phyloP scores from a whole-genome alignment of 228 moss, liverwort and hornwort species.

The Sphagnum fallax region DNA sequence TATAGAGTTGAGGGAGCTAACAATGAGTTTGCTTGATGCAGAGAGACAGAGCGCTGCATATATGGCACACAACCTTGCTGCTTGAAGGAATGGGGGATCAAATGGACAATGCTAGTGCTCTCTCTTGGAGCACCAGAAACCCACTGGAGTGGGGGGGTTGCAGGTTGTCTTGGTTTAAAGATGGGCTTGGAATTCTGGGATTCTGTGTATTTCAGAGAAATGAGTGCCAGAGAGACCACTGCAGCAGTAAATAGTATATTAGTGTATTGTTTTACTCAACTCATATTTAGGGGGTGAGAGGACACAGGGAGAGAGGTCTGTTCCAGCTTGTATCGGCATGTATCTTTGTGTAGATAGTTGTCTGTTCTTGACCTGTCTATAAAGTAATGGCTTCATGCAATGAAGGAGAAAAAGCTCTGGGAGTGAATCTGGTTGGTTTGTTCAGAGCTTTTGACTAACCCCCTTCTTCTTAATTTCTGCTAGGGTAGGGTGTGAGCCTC shows the following conservation, averaged over 20 bases:
- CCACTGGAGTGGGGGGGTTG: constrained; percentile 1
- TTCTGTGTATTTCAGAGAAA: constrained; percentile 7
- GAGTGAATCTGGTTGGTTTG: constrained; percentile 17
- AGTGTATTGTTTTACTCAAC: constrained; percentile 70
- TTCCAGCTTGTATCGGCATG: constrained; percentile 68
- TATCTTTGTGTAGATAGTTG: constrained; percentile 46
- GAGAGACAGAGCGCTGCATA: constrained; percentile 92
- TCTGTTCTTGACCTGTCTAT: constrained; percentile 41
- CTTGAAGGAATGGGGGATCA: constrained; percentile 13
- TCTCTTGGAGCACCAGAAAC: not conserved
- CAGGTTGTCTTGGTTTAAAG: constrained; percentile 3
- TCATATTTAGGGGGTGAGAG: constrained; percentile 37
- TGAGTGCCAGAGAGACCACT: constrained; percentile 17
- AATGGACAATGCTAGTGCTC: constrained; percentile 1
- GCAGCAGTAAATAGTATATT: constrained; percentile 93
- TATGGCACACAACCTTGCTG: constrained; percentile 51
- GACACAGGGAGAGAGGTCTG: constrained; percentile 31
- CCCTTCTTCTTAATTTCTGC: constrained; percentile 26
- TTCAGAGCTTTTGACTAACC: constrained; percentile 16
- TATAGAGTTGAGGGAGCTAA: not conserved
- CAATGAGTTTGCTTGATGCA: constrained; percentile 18
- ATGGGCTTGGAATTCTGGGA: constrained; percentile 10
- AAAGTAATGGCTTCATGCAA: constrained; percentile 48
- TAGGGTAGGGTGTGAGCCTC: constrained; percentile 40
- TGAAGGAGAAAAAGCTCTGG: constrained; percentile 36